Evolutionary conservation across 1,139 yeast species (phyloP).

Genomic region (Yamadazyma triangularis): DNA sequence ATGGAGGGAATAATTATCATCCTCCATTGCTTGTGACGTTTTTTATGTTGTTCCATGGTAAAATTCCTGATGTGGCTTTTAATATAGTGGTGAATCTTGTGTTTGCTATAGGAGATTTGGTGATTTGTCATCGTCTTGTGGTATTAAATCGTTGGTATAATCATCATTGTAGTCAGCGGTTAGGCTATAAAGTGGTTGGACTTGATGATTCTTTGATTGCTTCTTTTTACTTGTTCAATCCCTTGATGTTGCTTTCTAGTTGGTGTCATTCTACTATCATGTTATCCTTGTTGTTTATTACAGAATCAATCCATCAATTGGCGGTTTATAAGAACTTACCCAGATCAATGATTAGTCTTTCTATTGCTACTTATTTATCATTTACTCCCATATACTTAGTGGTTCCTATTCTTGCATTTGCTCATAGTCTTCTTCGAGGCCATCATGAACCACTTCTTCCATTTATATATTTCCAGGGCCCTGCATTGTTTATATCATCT

Average conservation of each 20-base stretch:
- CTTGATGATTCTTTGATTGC: conserved; percentile 46
- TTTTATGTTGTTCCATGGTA: conserved; percentile 16
- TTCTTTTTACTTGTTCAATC: conserved; percentile 72
- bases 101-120: conserved; percentile 40
- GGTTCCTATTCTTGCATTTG: conserved; percentile 49
- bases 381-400: conserved; percentile 56
- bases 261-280: conserved; percentile 65
- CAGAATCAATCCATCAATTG: conserved; percentile 47
- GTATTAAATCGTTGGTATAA: conserved; percentile 36
- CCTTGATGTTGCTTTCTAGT: conserved; percentile 64
- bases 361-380: conserved; percentile 62
- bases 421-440: conserved; percentile 18
- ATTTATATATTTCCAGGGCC: conserved; percentile 20
- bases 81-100: conserved; percentile 16
- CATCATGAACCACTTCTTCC: conserved; percentile 6
- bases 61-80: conserved; percentile 18
- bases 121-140: conserved; percentile 40
- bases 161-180: conserved; percentile 21
- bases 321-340: conserved; percentile 34
- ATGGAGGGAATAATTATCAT: conserved; percentile 85
- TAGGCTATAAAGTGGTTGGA: conserved; percentile 13
- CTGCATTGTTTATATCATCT: conserved; percentile 21
- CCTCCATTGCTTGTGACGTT: conserved; percentile 62
- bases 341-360: conserved; percentile 50
- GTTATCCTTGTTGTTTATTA: conserved; percentile 55